Conservation (phyloP, 2,329 filamentous ascomycete genomes). For the Arthrobotrys entomopaga region DNA sequence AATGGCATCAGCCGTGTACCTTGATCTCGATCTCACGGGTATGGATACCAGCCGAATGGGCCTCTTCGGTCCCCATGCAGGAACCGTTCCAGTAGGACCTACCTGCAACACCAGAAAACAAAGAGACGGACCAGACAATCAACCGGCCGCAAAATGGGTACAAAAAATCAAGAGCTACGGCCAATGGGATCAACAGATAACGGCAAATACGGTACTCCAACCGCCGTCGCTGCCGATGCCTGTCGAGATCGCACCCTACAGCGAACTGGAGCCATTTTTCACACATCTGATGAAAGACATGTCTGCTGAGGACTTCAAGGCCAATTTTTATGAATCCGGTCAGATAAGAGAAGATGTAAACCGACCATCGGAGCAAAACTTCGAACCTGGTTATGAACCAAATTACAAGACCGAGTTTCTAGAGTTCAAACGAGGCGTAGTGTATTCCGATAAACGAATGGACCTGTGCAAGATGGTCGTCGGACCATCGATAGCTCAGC, state of each 20-base stretch:
- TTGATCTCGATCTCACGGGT: slow-evolving; percentile 32
- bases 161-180: slow-evolving; percentile 59
- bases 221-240: slow-evolving; percentile 62
- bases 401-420: slow-evolving; percentile 60
- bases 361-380: slow-evolving; percentile 9
- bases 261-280: slow-evolving; percentile 62
- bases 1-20: slow-evolving; percentile 45
- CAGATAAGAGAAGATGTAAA: slow-evolving; percentile 33
- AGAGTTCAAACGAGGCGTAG: slow-evolving; percentile 63
- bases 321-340: slow-evolving; percentile 33
- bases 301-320: slow-evolving; percentile 57
- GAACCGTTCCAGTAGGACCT: slow-evolving; percentile 12
- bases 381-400: slow-evolving; percentile 59
- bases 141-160: slow-evolving; percentile 27
- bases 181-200: slow-evolving; percentile 60
- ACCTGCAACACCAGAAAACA: slow-evolving; percentile 28
- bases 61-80: neutral
- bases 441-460: slow-evolving; percentile 68
- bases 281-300: slow-evolving; percentile 59
- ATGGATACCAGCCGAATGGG: slow-evolving; percentile 35
- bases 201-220: slow-evolving; percentile 60
- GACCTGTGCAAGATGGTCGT: slow-evolving; percentile 70
- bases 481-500: slow-evolving; percentile 66
- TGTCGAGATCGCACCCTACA: slow-evolving; percentile 60
- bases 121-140: slow-evolving; percentile 11